Base-by-base conservation (phyloP, 75 land plant genomes). In the Isoetes taiwanensis region DNA sequence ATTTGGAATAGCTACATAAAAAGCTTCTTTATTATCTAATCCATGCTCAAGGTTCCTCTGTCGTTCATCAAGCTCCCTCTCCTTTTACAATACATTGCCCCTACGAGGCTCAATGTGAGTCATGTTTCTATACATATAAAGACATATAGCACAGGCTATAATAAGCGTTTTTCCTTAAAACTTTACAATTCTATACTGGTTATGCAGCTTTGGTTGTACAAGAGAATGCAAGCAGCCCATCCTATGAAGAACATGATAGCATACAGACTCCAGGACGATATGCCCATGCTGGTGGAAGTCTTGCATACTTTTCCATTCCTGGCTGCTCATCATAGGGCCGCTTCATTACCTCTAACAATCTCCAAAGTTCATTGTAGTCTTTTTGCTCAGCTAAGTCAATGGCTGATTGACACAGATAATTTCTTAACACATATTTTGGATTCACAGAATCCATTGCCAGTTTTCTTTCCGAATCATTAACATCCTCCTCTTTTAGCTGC, bases 221-320 rank as follows among this genome's bases (percentile, higher is more conserved):
- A n/a, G n/a, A n/a, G n/a, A n/a, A n/a, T n/a, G n/a, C n/a, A n/a
- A n/a, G n/a, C n/a, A n/a, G n/a, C n/a, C n/a, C n/a, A n/a, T n/a
- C n/a, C n/a, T n/a, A 87, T 12, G 98, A 93, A 31, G 98, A 93
- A 59, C 98, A 93, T n/a, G 98, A 93, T 3, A 93, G 78, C 98
- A 93, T 93, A 64, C 98, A 83, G 14, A 93, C 98, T 31, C 98
- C 98, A 17, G 98, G 98, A 35, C 98, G 66, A 62, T 93, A 93
- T 32, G 98, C 98, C 98, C 98, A 93, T 6, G 98, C 83, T 29
- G 98, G 98, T 6, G 98, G 98, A 58, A 93, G 68, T 16, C 98
- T 77, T 6, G 95, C 95, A 58, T 87, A 93, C 58, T 81, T 87
- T 58, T 93, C 98, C 89, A 79, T 84, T 41, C 83, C 95, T 1